These are phyloP conservation scores for Neurospora terricola DNA, from an alignment of 495 filamentous ascomycete genomes.

Conservation along the genomic window DNA sequence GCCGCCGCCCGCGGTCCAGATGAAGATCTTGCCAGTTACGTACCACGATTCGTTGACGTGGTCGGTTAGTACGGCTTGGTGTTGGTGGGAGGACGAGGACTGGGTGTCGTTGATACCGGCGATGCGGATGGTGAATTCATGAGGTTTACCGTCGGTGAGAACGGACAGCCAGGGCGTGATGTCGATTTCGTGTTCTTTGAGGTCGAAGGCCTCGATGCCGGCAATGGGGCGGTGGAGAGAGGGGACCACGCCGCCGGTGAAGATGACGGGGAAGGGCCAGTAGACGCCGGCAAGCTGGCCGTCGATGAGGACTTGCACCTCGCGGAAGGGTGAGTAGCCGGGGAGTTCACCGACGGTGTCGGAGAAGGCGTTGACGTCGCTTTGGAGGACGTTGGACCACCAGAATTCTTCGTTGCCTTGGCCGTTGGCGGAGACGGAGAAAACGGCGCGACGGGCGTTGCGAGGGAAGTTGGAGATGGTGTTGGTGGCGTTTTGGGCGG, in stretches of 20 bases:
- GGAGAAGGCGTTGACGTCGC: constrained; percentile 52
- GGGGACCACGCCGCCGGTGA: constrained; percentile 78
- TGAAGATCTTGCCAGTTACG: constrained; percentile 47
- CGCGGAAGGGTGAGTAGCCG: constrained; percentile 59
- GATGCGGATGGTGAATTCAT: constrained; percentile 64
- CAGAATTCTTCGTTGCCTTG: constrained; percentile 80
- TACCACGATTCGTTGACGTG: constrained; percentile 63
- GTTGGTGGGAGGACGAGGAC: constrained; percentile 9
- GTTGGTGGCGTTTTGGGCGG: constrained; percentile 50
- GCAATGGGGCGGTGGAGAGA: constrained; percentile 78
- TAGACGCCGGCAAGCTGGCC: constrained; percentile 64
- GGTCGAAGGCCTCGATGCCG: constrained; percentile 75
- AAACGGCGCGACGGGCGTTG: constrained; percentile 58
- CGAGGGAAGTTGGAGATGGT: constrained; percentile 45
- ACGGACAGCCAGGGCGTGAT: constrained; percentile 68
- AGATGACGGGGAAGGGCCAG: constrained; percentile 83
- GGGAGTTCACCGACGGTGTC: constrained; percentile 46
- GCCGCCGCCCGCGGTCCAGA: not conserved
- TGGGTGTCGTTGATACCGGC: constrained; percentile 47
- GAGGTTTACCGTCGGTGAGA: constrained; percentile 51
- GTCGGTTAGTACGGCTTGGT: constrained; percentile 45
- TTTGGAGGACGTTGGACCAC: constrained; percentile 72
- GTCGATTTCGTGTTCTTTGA: constrained; percentile 75
- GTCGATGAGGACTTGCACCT: constrained; percentile 74
- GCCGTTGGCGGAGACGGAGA: constrained; percentile 68